Percentiles rank a stretch among this genome's conserved stretches.
These are phyloP conservation scores for Cryptococcus sp. DNA, from an alignment of 1,284 basidiomycete species.

Conservation along the genomic window DNA sequence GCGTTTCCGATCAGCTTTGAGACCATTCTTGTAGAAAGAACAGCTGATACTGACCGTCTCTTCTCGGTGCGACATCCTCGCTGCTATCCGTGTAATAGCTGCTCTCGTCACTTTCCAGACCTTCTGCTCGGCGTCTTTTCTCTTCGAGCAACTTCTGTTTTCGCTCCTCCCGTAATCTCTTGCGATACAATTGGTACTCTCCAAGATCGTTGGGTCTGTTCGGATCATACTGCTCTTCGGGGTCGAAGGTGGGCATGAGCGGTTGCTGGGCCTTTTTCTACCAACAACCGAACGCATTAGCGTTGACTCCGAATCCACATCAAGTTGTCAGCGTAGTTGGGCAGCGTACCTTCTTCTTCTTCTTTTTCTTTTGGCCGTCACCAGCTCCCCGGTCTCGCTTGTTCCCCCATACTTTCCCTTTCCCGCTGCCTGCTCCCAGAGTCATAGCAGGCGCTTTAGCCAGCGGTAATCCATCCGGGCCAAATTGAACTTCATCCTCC, in stretches of 20 bases:
- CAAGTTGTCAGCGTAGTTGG: neutral
- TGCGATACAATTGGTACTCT: slow-evolving; percentile 50
- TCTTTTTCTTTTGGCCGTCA: slow-evolving; percentile 35
- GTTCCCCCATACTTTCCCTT: slow-evolving; percentile 20
- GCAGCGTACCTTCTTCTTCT: slow-evolving; percentile 43
- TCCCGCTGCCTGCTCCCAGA: slow-evolving; percentile 21
- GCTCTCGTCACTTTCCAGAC: slow-evolving; percentile 36
- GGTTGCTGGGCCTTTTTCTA: slow-evolving; percentile 27
- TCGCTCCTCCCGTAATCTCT: slow-evolving; percentile 40
- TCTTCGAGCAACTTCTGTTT: slow-evolving; percentile 29
- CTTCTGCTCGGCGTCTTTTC: slow-evolving; percentile 31
- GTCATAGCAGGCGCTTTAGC: slow-evolving; percentile 51
- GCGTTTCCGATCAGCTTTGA: neutral
- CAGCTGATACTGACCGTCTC: slow-evolving; percentile 43
- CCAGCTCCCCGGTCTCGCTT: slow-evolving; percentile 22
- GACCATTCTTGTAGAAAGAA: neutral
- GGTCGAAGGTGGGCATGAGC: slow-evolving; percentile 44
- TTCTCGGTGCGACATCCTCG: slow-evolving; percentile 45
- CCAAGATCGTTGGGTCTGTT: slow-evolving; percentile 52
- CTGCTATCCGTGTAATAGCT: slow-evolving; percentile 49
- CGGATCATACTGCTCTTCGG: slow-evolving; percentile 52
- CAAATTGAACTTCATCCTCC: slow-evolving; percentile 29
- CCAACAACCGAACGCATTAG: neutral
- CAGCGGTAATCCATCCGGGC: slow-evolving; percentile 38
- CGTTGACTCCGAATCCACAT: neutral